A percentile compares a stretch with the other conserved stretches of the same genome.
phyloP scores from a whole-genome alignment of 345 rosid species.

The Acer yangbiense region DNA sequence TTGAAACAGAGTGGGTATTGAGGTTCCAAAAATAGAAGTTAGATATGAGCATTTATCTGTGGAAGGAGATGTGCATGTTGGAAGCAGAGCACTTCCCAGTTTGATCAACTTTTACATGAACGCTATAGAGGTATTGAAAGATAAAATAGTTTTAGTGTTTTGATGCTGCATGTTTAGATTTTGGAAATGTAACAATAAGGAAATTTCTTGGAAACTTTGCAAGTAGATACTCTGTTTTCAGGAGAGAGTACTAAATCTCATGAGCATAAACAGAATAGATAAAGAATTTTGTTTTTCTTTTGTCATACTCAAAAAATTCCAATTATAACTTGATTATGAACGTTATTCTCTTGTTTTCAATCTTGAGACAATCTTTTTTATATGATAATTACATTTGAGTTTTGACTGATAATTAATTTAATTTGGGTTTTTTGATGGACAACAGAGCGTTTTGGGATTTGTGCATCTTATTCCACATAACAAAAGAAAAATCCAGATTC shows the following conservation, averaged over 20 bases:
- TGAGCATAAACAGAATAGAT: neutral
- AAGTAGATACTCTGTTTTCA: neutral
- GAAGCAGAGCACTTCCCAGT: slow-evolving; percentile 91
- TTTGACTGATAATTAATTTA: neutral
- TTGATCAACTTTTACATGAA: slow-evolving; percentile 64
- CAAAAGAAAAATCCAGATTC: slow-evolving; percentile 71
- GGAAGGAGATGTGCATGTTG: slow-evolving; percentile 73
- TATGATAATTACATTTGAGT: neutral
- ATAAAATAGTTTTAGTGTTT: neutral
- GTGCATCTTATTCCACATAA: slow-evolving; percentile 66
- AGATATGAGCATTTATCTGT: slow-evolving; percentile 63
- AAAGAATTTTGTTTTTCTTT: neutral
- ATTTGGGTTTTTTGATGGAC: neutral
- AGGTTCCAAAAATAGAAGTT: slow-evolving; percentile 81
- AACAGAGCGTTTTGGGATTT: slow-evolving; percentile 57
- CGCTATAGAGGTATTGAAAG: slow-evolving; percentile 53
- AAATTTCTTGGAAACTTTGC: too few species aligned
- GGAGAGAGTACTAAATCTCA: neutral
- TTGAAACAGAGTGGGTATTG: slow-evolving; percentile 67
- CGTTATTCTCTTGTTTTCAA: neutral
- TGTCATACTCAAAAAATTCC: neutral
- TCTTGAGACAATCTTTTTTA: neutral
- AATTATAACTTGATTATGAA: too few species aligned
- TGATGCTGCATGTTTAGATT: too few species aligned
- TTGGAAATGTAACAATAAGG: too few species aligned